phyloP scores from a whole-genome alignment of 2,329 filamentous ascomycete genomes.

The Phialophora chinensis region DNA sequence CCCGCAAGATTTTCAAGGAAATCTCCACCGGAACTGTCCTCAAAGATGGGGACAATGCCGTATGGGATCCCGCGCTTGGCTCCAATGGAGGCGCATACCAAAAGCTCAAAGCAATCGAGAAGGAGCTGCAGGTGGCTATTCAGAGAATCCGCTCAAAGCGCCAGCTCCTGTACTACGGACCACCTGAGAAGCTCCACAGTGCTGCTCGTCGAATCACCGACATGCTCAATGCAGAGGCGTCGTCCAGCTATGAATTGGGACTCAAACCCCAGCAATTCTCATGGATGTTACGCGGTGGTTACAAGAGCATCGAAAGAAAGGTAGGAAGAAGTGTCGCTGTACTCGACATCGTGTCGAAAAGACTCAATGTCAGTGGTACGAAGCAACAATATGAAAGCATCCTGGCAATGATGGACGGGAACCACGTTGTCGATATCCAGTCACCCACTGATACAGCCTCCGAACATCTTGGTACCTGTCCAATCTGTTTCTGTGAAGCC shows the following conservation, averaged over 20 bases:
- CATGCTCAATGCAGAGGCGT: constrained; percentile 32
- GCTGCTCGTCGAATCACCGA: constrained; percentile 30
- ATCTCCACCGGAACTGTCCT: constrained; percentile 20
- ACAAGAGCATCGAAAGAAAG: constrained; percentile 32
- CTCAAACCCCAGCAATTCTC: constrained; percentile 34
- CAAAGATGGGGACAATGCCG: constrained; percentile 5
- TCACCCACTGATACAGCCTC: constrained; percentile 1
- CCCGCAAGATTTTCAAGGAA: constrained; percentile 14
- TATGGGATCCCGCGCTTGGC: constrained; percentile 23
- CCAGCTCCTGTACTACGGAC: constrained; percentile 38
- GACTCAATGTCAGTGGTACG: constrained; percentile 34
- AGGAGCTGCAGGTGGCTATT: constrained; percentile 36
- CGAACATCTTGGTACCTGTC: constrained; percentile 25
- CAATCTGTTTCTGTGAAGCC: constrained; percentile 38
- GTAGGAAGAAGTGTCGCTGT: constrained; percentile 35
- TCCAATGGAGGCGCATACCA: constrained; percentile 36
- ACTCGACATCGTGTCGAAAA: constrained; percentile 36
- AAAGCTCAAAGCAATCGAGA: constrained; percentile 39
- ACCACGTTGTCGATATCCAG: constrained; percentile 16
- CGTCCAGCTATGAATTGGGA: constrained; percentile 28
- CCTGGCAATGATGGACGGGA: constrained; percentile 32
- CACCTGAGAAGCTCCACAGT: constrained; percentile 36
- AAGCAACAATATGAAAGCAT: constrained; percentile 33
- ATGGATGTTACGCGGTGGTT: constrained; percentile 35
- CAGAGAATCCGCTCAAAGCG: constrained; percentile 38